A percentile compares a stretch with the other conserved stretches of the same genome.
phyloP scores from a whole-genome alignment of 768 basidiomycete genomes.

The Bullera alba region DNA sequence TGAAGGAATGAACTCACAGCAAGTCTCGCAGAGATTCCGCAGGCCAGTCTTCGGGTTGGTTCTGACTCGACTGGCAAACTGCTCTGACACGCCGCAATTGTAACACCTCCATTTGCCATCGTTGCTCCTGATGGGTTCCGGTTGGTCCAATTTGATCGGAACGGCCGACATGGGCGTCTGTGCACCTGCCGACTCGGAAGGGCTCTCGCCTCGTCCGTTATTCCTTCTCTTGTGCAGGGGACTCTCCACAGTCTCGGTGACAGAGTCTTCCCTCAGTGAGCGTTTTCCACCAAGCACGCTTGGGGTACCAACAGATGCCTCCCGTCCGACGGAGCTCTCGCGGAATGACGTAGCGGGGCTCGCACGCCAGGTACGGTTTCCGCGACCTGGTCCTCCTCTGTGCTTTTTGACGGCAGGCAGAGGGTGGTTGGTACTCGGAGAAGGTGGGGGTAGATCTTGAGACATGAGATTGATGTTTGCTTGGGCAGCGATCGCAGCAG shows the following conservation, averaged over 20 bases:
- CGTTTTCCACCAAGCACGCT: constrained; percentile 13
- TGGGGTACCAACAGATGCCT: constrained; percentile 4
- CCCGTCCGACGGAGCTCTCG: constrained; percentile 18
- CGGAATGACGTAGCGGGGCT: constrained; percentile 16
- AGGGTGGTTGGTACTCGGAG: constrained; percentile 47
- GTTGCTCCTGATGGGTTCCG: background rate
- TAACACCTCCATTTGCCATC: constrained; percentile 75
- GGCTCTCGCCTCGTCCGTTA: constrained; percentile 72
- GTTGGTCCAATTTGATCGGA: background rate
- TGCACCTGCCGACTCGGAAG: constrained; percentile 66
- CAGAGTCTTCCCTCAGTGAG: constrained; percentile 18
- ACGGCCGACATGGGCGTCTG: background rate
- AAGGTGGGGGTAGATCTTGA: constrained; percentile 44
- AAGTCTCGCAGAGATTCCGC: constrained; percentile 84
- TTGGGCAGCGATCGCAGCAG: constrained; percentile 86
- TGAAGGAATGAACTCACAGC: constrained; percentile 59
- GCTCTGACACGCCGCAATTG: constrained; percentile 86
- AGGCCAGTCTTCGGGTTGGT: constrained; percentile 78
- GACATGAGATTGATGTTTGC: constrained; percentile 63
- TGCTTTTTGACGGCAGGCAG: constrained; percentile 45
- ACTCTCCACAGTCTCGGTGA: constrained; percentile 6
- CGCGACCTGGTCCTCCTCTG: constrained; percentile 9
- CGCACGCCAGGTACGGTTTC: constrained; percentile 4
- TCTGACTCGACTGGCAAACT: constrained; percentile 71
- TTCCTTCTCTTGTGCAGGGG: constrained; percentile 36